These are phyloP conservation scores for Dysphania ambrosioides DNA, from an alignment of 148 eudicot species.

Conservation along the genomic window DNA sequence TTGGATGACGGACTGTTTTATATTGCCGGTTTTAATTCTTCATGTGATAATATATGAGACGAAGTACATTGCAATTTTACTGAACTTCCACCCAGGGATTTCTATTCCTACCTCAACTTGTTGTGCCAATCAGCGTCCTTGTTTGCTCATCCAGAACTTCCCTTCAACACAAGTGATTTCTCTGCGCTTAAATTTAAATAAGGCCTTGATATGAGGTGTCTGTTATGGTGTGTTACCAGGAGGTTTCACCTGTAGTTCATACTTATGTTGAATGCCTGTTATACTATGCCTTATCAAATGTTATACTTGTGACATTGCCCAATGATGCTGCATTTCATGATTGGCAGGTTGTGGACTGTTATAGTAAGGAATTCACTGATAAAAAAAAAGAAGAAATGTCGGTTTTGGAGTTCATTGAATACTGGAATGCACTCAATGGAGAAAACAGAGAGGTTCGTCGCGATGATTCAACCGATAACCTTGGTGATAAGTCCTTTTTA, in stretches of 20 bases:
- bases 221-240: background rate
- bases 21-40: background rate
- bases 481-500: constrained; percentile 42
- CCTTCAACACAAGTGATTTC: background rate
- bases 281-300: background rate
- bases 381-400: constrained; percentile 75
- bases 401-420: constrained; percentile 69
- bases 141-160: background rate
- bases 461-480: constrained; percentile 15
- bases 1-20: background rate
- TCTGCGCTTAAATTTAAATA: background rate
- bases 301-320: background rate
- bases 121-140: background rate
- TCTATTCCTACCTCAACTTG: background rate
- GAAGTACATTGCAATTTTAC: too few species aligned
- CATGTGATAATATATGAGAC: too few species aligned
- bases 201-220: background rate
- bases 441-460: constrained; percentile 18
- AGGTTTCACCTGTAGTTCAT: background rate
- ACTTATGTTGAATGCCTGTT: constrained; percentile 1
- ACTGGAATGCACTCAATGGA: constrained; percentile 43
- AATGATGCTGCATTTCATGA: constrained; percentile 8
- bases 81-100: background rate
- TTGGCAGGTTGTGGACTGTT: constrained; percentile 80
- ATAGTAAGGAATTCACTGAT: constrained; percentile 63